Evolutionary conservation across 805 yeast genomes (phyloP), one percentile per base, ranked within the genome.

Genomic region (Teunomyces atbi): DNA sequence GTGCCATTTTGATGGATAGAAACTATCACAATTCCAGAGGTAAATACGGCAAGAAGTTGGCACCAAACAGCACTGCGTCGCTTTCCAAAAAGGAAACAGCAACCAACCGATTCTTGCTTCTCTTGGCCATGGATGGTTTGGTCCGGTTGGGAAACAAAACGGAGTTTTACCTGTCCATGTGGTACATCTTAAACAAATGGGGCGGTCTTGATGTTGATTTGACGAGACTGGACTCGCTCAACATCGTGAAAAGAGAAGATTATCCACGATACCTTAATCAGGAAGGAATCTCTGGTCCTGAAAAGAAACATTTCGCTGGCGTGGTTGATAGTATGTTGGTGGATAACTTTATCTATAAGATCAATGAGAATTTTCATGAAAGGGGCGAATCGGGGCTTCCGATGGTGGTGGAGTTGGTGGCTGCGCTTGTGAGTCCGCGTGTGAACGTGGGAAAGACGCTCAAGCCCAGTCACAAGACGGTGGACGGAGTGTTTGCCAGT

Each of bases 181-280:
- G 74, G 74, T 62, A 60, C 41, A 48, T 61, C 2, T 55, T 71
- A 28, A 54, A 56, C 45, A 57, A 57, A 41, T 69, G 70, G 68
- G 75, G 69, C 5, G 72, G 71, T 2, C 48, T 66, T 8, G 28
- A 51, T n/a, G 42, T 52, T n/a, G 44, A 44, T 28, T 37, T 42
- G 6, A 38, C 40, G 5, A 48, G 48, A 18, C 20, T 48, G 26
- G 29, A 26, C n/a, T 12, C 16, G 5, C 21, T 33, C 7, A 8
- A n/a, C 3, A 13, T 42, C 2, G 23, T 42, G 33, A 42, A 16
- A 23, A 12, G 15, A 13, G 44, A 34, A 10, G 35, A 29, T 12
- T 28, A 38, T 13, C 44, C 47, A n/a, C n/a, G 26, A 18, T 39
- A 32, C n/a, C n/a, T 37, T 16, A 19, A 12, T 7, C 37, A 39